These are phyloP conservation scores for Trematosphaeria pertusa DNA, from an alignment of 2,329 filamentous ascomycete genomes.

Conservation along the genomic window DNA sequence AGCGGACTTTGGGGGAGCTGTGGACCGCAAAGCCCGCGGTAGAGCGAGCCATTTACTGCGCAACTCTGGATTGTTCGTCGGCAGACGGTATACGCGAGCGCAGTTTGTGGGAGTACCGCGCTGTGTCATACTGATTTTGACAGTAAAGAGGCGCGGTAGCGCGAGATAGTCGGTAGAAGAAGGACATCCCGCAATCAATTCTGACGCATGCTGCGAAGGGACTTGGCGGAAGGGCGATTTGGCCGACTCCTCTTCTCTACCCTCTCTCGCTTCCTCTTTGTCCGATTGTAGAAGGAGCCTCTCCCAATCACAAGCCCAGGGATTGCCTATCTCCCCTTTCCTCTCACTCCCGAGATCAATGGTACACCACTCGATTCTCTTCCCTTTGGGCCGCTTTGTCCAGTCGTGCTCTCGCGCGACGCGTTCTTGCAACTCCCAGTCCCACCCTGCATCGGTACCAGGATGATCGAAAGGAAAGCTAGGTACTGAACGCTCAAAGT, in stretches of 20 bases:
- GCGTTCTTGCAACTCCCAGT: conserved; percentile 76
- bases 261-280: not conserved
- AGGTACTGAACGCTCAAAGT: conserved; percentile 77
- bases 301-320: conserved; percentile 86
- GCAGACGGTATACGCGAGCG: conserved; percentile 86
- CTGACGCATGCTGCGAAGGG: conserved; percentile 38
- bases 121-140: conserved; percentile 70
- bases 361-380: conserved; percentile 76
- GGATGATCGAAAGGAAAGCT: conserved; percentile 90
- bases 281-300: conserved; percentile 57
- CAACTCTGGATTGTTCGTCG: conserved; percentile 62
- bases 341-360: conserved; percentile 75
- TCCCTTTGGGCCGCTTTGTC: conserved; percentile 81
- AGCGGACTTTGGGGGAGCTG: too few species aligned
- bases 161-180: conserved; percentile 3
- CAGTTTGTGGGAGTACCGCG: conserved; percentile 75
- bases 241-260: conserved; percentile 12
- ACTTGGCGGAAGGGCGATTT: conserved; percentile 34
- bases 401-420: conserved; percentile 68
- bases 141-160: conserved; percentile 57
- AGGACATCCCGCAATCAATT: conserved; percentile 14
- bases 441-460: conserved; percentile 77
- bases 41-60: conserved; percentile 75
- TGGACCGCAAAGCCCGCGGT: too few species aligned
- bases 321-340: conserved; percentile 82